phyloP scores from a whole-genome alignment of 352 stramenopile species.

The Phytopythium kandeliae region DNA sequence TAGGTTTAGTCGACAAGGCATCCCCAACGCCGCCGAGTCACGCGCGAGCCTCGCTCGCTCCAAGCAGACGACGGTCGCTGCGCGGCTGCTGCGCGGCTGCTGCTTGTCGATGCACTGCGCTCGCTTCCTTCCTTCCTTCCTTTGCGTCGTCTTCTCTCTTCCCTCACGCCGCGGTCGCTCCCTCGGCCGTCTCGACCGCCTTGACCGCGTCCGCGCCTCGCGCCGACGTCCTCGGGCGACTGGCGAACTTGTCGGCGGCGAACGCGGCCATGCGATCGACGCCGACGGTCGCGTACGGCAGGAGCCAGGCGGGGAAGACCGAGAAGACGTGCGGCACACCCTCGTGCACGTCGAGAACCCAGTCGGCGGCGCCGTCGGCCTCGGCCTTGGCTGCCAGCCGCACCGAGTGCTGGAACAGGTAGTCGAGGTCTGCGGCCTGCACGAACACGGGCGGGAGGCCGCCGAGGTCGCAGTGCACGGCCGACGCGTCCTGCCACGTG shows the following conservation, averaged over 20 bases:
- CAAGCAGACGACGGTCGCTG: not conserved
- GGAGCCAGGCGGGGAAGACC: constrained; percentile 26
- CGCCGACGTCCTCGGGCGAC: not conserved
- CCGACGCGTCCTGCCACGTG: constrained; percentile 31
- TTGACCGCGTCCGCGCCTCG: not conserved
- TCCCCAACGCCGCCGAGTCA: constrained; percentile 1
- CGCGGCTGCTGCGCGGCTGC: too few relatives aligned
- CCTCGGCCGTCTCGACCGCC: not conserved
- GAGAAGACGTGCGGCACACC: constrained; percentile 35
- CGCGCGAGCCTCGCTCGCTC: not conserved
- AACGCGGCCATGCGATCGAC: constrained; percentile 28
- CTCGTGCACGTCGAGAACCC: constrained; percentile 37
- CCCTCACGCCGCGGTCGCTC: not conserved
- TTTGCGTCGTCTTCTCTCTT: too few relatives aligned
- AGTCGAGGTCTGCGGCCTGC: constrained; percentile 34
- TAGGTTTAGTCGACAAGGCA: too few relatives aligned
- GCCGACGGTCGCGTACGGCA: constrained; percentile 28
- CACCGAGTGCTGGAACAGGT: constrained; percentile 29
- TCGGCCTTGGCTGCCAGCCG: constrained; percentile 27
- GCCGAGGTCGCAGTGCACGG: constrained; percentile 35
- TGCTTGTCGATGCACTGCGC: too few relatives aligned
- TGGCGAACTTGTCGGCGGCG: constrained; percentile 20
- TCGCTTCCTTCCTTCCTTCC: too few relatives aligned
- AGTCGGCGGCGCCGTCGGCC: constrained; percentile 28
- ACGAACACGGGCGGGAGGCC: constrained; percentile 34